These are phyloP conservation scores for Geotrichum klebahnii DNA, from an alignment of 1,139 yeast species.

Conservation along the genomic window DNA sequence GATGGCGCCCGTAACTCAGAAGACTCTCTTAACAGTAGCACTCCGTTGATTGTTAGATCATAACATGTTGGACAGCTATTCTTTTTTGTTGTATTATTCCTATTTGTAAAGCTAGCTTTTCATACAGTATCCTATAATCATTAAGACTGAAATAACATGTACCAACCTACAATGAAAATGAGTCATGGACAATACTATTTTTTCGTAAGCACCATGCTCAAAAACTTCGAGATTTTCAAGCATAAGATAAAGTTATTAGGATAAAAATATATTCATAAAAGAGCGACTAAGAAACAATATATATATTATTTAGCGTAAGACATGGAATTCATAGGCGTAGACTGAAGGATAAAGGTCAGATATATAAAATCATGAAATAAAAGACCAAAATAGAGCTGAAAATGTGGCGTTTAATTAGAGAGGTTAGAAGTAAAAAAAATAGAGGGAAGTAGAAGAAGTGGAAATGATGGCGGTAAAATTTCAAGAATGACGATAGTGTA, in stretches of 20 bases:
- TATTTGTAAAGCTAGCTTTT: too few relatives aligned
- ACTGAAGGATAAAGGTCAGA: background rate
- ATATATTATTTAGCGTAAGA: background rate
- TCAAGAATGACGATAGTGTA: too few relatives aligned
- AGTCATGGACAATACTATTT: too few relatives aligned
- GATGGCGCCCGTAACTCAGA: background rate
- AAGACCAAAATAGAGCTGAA: background rate
- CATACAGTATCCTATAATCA: too few relatives aligned
- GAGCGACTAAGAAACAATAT: background rate
- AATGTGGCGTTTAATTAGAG: background rate
- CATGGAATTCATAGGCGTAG: constrained; percentile 1
- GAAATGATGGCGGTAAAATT: too few relatives aligned
- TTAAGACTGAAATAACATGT: too few relatives aligned
- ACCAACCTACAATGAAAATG: too few relatives aligned
- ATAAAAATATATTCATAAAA: constrained; percentile 5
- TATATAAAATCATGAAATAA: too few relatives aligned
- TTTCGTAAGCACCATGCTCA: too few relatives aligned
- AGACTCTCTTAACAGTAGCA: constrained; percentile 27
- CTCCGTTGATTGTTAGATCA: constrained; percentile 28
- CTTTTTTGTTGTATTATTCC: background rate
- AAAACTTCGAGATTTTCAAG: background rate
- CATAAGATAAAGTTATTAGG: background rate
- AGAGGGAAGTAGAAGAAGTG: too few relatives aligned
- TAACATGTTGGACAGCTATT: background rate
- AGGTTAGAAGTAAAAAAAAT: background rate